Evolutionary conservation across 148 eudicot species (phyloP), one percentile per base, ranked within the genome.

Genomic region (Bassia scoparia): DNA sequence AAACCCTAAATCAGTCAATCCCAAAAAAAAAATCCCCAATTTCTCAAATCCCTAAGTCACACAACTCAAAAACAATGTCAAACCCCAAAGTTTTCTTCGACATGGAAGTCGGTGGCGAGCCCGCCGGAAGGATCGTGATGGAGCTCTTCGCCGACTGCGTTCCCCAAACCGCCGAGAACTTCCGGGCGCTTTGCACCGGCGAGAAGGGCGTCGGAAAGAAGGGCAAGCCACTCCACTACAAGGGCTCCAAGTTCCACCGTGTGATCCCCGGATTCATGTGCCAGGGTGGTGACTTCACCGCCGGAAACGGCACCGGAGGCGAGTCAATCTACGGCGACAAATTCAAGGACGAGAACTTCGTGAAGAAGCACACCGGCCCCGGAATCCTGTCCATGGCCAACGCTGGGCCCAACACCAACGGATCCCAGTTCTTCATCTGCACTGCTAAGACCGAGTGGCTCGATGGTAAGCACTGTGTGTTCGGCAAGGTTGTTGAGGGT

Each of bases 241-340:
- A 87, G 49, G 88, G 88, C 1, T 87, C 90, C 12, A 2, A 27
- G 15, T 87, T 87, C 82, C 90, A 87, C 81, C 82, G 90, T 24
- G 84, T 87, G 58, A 87, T 87, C 70, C 90, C 90, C 0, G 78
- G 77, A 0, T 87, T 87, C 80, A 87, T 87, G 90, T 87, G 90
- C 68, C 91, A 87, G 55, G 91, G 91, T 0, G 91, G 91, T n/a
- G 91, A 87, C 14, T 87, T 85, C 86, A 87, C 91, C 69, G 69
- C 63, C 21, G 83, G 84, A 5, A 83, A 87, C 74, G 91, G 91
- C 1, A 87, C 85, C 35, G 89, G 91, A 1, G 89, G 91, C 0
- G 88, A 87, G 43, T 83, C 86, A 1, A 87, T 87, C 80, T 87
- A 83, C 73, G 89, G 91, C 0, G 56, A 74, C 1, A 85, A 85